A percentile compares a stretch with the other conserved stretches of the same genome.
phyloP scores from a whole-genome alignment of 192 early-diverging fungal species.

The Coemansia sp. region DNA sequence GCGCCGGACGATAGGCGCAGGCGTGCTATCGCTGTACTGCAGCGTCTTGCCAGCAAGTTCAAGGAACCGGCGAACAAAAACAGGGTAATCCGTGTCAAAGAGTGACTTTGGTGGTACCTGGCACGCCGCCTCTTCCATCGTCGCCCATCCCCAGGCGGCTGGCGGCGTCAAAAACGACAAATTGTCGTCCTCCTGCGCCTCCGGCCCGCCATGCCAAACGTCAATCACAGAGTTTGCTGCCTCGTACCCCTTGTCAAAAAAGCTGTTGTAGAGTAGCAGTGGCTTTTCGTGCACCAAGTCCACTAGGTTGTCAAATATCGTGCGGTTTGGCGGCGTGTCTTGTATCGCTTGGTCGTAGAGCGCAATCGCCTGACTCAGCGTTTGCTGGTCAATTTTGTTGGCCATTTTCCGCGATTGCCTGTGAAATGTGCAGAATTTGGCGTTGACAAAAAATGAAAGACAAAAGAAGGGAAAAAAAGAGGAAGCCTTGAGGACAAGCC shows the following conservation, averaged over 20 bases:
- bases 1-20: constrained; percentile 39
- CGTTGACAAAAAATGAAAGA: no score
- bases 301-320: constrained; percentile 38
- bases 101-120: constrained; percentile 16
- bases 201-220: constrained; percentile 16
- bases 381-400: neutral
- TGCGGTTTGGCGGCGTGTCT: constrained; percentile 52
- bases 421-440: no score
- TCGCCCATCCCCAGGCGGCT: constrained; percentile 54
- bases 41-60: constrained; percentile 30
- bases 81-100: constrained; percentile 30
- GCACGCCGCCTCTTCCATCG: constrained; percentile 49
- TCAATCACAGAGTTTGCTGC: constrained; percentile 29
- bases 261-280: constrained; percentile 24
- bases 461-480: no score
- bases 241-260: constrained; percentile 42
- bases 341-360: constrained; percentile 41
- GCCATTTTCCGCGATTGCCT: neutral
- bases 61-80: constrained; percentile 25
- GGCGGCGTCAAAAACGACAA: constrained; percentile 46
- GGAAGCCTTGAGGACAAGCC: no score
- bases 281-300: constrained; percentile 41
- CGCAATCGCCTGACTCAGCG: constrained; percentile 9
- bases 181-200: constrained; percentile 24
- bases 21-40: constrained; percentile 28